Conservation (phyloP, 495 filamentous ascomycete species). For the Opeltia flavorubescens region DNA sequence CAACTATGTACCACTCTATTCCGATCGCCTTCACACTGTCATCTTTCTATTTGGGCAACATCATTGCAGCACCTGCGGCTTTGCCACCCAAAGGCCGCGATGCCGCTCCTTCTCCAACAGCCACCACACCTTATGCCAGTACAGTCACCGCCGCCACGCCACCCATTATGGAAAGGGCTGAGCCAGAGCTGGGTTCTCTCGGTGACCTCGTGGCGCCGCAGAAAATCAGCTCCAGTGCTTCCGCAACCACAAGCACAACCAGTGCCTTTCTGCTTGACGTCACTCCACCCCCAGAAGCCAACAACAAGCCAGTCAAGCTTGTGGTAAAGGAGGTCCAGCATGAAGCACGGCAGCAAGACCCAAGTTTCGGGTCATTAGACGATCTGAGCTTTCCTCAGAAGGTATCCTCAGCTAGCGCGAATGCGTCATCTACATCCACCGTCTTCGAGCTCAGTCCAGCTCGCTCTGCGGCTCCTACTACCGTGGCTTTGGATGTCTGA, state of each 20-base stretch:
- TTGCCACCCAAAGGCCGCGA: neutral
- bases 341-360: neutral
- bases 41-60: neutral
- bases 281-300: neutral
- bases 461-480: no score
- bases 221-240: neutral
- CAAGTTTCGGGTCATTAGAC: neutral
- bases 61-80: neutral
- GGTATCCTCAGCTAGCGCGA: no score
- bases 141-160: neutral
- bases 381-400: neutral
- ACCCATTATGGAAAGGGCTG: neutral
- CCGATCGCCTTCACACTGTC: neutral
- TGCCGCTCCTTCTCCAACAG: neutral
- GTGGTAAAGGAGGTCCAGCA: neutral
- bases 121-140: neutral
- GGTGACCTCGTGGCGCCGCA: neutral
- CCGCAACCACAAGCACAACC: neutral
- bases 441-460: neutral
- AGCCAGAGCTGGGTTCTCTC: neutral
- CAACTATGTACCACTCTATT: neutral
- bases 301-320: neutral
- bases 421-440: neutral
- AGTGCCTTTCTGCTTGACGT: neutral
- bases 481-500: neutral